These are phyloP conservation scores for Sclerotinia trifoliorum DNA, from an alignment of 2,329 filamentous ascomycete genomes.

Conservation along the genomic window DNA sequence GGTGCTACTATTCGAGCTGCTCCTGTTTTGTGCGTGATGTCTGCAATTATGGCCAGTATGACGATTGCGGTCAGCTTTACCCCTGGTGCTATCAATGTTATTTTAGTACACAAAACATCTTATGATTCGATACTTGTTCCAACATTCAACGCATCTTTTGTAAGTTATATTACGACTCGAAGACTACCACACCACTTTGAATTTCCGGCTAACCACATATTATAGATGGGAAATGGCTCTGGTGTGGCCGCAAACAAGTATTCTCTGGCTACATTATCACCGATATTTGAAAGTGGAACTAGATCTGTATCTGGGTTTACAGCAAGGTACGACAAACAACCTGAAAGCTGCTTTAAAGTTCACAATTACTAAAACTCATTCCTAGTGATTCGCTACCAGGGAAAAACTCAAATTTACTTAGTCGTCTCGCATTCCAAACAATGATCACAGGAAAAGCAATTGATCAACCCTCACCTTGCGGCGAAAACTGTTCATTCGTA, in stretches of 20 bases:
- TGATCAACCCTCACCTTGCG: slow-evolving; percentile 27
- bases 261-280: slow-evolving; percentile 25
- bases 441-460: slow-evolving; percentile 27
- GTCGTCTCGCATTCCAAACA: slow-evolving; percentile 27
- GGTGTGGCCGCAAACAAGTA: slow-evolving; percentile 25
- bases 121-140: slow-evolving; percentile 23
- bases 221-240: slow-evolving; percentile 33
- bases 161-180: slow-evolving; percentile 20
- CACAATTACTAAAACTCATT: neutral
- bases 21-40: slow-evolving; percentile 28
- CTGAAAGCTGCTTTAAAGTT: neutral
- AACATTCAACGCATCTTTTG: slow-evolving; percentile 33
- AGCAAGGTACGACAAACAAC: slow-evolving; percentile 17
- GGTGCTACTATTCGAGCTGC: slow-evolving; percentile 24
- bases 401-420: slow-evolving; percentile 23
- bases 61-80: slow-evolving; percentile 30
- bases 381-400: neutral
- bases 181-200: too few species aligned
- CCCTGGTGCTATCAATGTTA: slow-evolving; percentile 32
- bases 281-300: slow-evolving; percentile 7
- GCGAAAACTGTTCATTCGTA: slow-evolving; percentile 29
- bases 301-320: slow-evolving; percentile 27
- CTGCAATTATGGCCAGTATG: slow-evolving; percentile 26
- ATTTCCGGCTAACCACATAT: neutral
- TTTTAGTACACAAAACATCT: slow-evolving; percentile 9